Evolutionary conservation across 148 eudicot species (phyloP).

Genomic region (Persicaria maculosa): DNA sequence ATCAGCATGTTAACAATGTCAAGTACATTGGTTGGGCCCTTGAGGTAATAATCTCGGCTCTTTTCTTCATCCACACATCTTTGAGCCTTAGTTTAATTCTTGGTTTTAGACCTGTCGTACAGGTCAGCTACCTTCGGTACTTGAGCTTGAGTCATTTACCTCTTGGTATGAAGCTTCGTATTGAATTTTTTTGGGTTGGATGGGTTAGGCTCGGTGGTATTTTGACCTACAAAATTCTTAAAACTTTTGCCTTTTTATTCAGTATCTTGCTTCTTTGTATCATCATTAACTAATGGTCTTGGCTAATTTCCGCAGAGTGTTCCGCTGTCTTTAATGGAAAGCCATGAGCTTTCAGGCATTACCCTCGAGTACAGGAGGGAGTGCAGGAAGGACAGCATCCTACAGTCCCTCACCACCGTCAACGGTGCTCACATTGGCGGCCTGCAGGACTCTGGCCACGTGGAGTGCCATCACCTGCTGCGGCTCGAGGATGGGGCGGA

Average conservation of each 20-base stretch:
- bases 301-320: slow-evolving; percentile 53
- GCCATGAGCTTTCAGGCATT: slow-evolving; percentile 71
- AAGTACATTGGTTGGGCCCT: slow-evolving; percentile 96
- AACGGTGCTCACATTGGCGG: slow-evolving; percentile 38
- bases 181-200: too few relatives aligned
- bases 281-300: background rate
- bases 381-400: slow-evolving; percentile 67
- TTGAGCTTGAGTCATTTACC: background rate
- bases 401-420: slow-evolving; percentile 68
- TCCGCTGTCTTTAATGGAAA: slow-evolving; percentile 58
- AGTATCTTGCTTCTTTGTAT: background rate
- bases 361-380: slow-evolving; percentile 87
- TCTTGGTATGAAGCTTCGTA: too few relatives aligned
- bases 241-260: background rate
- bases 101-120: too few relatives aligned
- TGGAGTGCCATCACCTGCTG: slow-evolving; percentile 85
- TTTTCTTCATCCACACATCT: background rate
- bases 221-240: too few relatives aligned
- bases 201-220: too few relatives aligned
- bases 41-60: slow-evolving; percentile 56
- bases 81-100: background rate
- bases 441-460: slow-evolving; percentile 37
- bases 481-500: slow-evolving; percentile 76
- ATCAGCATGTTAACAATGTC: slow-evolving; percentile 97
- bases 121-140: too few relatives aligned